Evolutionary conservation across 257 asterid species (phyloP), one percentile per base, ranked within the genome.

Genomic region (Sherardia arvensis): DNA sequence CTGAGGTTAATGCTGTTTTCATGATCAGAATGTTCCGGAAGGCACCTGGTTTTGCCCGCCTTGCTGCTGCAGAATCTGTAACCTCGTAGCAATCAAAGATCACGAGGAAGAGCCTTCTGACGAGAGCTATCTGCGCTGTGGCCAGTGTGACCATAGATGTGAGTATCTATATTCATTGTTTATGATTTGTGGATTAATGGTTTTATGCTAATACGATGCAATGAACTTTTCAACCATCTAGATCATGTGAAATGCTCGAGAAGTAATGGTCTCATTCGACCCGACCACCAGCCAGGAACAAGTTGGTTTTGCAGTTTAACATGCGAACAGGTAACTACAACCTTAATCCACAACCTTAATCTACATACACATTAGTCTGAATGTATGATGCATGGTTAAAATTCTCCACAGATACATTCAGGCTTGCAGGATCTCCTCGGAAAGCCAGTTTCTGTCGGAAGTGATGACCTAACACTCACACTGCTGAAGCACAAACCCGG

Each of bases 1-100:
- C 15, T 28, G 53, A 68, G 61, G 43, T 43, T 28, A 28, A 27
- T 53, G 61, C 10, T 63, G 51, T 48, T 66, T 40, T 69, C 70
- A 27, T 80, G 30, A 61, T 51, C 84, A 93, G 99, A 87, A 74
- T 47, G 74, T 93, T 34, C 97, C 99, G 6, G 87, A 81, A 20
- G 97, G 99, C 64, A 88, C 86, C 67, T 93, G 99, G 99, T 93
- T 90, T 81, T 93, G 99, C 80, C 95, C 90, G 8, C 81, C 94
- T 10, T 93, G 97, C 83, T 81, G 95, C 78, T 93, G 99, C 71
- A 74, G 79, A 73, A 80, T 83, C 71, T 93, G 99, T 83, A 80
- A 75, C 66, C 67, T 66, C 64, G 67, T 75, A 34, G 66, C 74
- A 55, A 66, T 74, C 27, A 77, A 34, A 68, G 54, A 53, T 53